phyloP scores from a whole-genome alignment of 1,139 yeast genomes.

The Magnusiomyces paraingens region DNA sequence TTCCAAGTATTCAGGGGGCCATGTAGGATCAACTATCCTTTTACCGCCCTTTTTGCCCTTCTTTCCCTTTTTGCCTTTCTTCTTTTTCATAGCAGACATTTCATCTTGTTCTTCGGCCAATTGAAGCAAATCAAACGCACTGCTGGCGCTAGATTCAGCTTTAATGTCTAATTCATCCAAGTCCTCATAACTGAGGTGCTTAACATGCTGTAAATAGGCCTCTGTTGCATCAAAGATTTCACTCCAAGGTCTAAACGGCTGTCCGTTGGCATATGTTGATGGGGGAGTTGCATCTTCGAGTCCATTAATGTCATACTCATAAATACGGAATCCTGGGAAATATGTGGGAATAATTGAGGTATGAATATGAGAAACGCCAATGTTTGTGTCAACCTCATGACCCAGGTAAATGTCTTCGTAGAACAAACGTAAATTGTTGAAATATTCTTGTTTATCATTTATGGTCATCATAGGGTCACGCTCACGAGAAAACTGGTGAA shows the following conservation, averaged over 20 bases:
- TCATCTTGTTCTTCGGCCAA: slow-evolving; percentile 22
- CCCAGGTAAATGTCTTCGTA: slow-evolving; percentile 10
- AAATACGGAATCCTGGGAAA: slow-evolving; percentile 73
- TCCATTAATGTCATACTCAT: slow-evolving; percentile 75
- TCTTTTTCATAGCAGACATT: slow-evolving; percentile 23
- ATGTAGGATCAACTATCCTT: slow-evolving; percentile 48
- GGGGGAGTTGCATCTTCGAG: slow-evolving; percentile 29
- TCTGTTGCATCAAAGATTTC: slow-evolving; percentile 47
- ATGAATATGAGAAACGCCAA: slow-evolving; percentile 61
- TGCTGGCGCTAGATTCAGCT: slow-evolving; percentile 24
- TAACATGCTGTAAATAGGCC: slow-evolving; percentile 23
- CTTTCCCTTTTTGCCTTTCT: slow-evolving; percentile 23
- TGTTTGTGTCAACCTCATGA: slow-evolving; percentile 44
- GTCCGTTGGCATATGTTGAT: slow-evolving; percentile 17
- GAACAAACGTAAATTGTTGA: slow-evolving; percentile 16
- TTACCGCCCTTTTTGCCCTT: slow-evolving; percentile 22
- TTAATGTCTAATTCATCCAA: slow-evolving; percentile 26
- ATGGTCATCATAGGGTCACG: slow-evolving; percentile 10
- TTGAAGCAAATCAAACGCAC: slow-evolving; percentile 23
- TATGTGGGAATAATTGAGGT: slow-evolving; percentile 82
- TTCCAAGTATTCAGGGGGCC: slow-evolving; percentile 53
- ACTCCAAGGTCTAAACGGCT: slow-evolving; percentile 40
- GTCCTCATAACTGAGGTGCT: slow-evolving; percentile 20
- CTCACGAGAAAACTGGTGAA: slow-evolving; percentile 15
- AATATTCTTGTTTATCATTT: slow-evolving; percentile 17